Evolutionary conservation across 176 grass and related monocot species (phyloP).

Genomic region (Rhynchospora breviuscula): DNA sequence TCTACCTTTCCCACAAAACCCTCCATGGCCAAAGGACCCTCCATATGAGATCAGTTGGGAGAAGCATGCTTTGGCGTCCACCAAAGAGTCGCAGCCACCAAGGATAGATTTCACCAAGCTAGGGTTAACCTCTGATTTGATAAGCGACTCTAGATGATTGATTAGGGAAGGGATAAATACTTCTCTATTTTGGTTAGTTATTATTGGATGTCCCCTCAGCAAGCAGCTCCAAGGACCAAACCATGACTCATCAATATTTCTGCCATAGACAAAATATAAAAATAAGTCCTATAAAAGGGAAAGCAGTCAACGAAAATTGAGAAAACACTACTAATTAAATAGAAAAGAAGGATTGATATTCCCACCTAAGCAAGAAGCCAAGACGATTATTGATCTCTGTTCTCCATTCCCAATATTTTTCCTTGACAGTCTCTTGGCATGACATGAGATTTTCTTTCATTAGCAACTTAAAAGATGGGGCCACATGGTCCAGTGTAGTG

Average conservation of each 20-base stretch:
- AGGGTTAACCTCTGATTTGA: conserved; percentile 35
- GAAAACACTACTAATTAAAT: neutral
- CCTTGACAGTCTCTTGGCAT: conserved; percentile 29
- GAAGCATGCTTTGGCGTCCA: conserved; percentile 61
- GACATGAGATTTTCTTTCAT: conserved; percentile 67
- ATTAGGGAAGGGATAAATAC: conserved; percentile 34
- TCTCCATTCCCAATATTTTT: conserved; percentile 56
- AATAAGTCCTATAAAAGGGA: conserved; percentile 20
- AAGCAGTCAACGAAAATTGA: conserved; percentile 14
- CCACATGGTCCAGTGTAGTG: conserved; percentile 50
- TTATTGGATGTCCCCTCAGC: conserved; percentile 50
- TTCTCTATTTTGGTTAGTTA: conserved; percentile 36
- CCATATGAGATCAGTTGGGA: conserved; percentile 57
- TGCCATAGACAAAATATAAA: conserved; percentile 28
- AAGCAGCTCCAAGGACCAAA: conserved; percentile 88
- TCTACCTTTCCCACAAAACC: conserved; percentile 53
- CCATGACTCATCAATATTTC: conserved; percentile 74
- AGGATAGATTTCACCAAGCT: conserved; percentile 55
- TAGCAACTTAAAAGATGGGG: conserved; percentile 58
- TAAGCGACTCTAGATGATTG: conserved; percentile 29
- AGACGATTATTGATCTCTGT: conserved; percentile 57
- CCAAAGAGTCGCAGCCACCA: conserved; percentile 41
- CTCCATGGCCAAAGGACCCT: conserved; percentile 73
- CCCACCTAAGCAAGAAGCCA: conserved; percentile 56
- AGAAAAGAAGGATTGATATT: conserved; percentile 16